These are phyloP conservation scores for Trichoderma arundinaceum DNA, from an alignment of 2,329 filamentous ascomycete species.

Conservation along the genomic window DNA sequence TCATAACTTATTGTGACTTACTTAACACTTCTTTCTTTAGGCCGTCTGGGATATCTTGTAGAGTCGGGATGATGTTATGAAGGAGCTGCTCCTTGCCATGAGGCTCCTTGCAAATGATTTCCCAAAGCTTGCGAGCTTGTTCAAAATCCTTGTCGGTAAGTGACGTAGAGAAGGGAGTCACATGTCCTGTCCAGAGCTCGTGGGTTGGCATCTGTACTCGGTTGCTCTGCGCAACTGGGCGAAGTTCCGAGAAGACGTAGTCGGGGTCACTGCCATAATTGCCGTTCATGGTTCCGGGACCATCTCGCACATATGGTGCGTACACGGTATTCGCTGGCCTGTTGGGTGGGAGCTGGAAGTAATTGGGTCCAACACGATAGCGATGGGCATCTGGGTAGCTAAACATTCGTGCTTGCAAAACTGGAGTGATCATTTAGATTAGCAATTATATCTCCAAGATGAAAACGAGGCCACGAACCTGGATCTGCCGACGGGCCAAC, in stretches of 20 bases:
- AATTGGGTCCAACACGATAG: slow-evolving; percentile 68
- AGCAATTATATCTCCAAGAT: neutral
- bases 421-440: slow-evolving; percentile 33
- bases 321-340: slow-evolving; percentile 52
- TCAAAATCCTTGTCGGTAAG: slow-evolving; percentile 57
- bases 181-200: slow-evolving; percentile 55
- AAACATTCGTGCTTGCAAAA: slow-evolving; percentile 65
- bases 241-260: slow-evolving; percentile 49
- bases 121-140: slow-evolving; percentile 57
- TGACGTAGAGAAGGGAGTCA: slow-evolving; percentile 52
- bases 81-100: slow-evolving; percentile 20
- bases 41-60: slow-evolving; percentile 2
- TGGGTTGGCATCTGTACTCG: slow-evolving; percentile 53
- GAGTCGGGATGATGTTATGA: slow-evolving; percentile 11
- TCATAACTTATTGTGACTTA: neutral
- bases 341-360: slow-evolving; percentile 68
- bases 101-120: slow-evolving; percentile 47
- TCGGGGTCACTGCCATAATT: slow-evolving; percentile 67
- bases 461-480: slow-evolving; percentile 29
- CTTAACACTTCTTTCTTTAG: slow-evolving; percentile 11
- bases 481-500: slow-evolving; percentile 67
- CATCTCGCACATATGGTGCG: slow-evolving; percentile 76
- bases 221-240: slow-evolving; percentile 48
- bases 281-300: slow-evolving; percentile 69
- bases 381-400: slow-evolving; percentile 67